Percentiles rank a stretch among this genome's conserved stretches.
Evolutionary conservation across 352 stramenopile genomes (phyloP).

Genomic region (Phytophthora sojae): DNA sequence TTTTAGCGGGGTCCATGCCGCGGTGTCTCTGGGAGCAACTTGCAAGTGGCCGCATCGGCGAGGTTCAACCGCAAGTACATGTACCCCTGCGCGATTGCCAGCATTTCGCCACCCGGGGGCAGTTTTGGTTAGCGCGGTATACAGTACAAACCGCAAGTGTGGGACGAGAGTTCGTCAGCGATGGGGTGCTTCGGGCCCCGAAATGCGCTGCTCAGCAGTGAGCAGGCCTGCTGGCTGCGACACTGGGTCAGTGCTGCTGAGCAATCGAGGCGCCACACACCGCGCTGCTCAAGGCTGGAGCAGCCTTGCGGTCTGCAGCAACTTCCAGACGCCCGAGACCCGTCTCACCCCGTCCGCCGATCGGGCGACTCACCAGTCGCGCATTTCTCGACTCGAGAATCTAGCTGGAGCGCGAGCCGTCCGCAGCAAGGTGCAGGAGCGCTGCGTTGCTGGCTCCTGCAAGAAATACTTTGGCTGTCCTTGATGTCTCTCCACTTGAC

Average conservation of each 20-base stretch:
- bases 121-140: too few relatives aligned
- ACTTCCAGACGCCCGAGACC: neutral
- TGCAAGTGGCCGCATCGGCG: neutral
- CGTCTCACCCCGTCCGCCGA: neutral
- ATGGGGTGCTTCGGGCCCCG: neutral
- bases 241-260: neutral
- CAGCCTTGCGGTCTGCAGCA: neutral
- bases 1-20: conserved; percentile 7
- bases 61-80: conserved; percentile 11
- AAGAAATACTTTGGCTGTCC: neutral
- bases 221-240: neutral
- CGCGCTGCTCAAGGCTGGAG: too few relatives aligned
- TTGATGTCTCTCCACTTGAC: neutral
- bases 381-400: neutral
- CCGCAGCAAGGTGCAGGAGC: neutral
- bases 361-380: neutral
- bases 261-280: neutral
- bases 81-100: neutral
- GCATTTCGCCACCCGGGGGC: neutral
- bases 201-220: neutral
- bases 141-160: neutral
- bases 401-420: neutral
- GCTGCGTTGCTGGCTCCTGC: neutral
- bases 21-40: neutral
- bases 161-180: conserved; percentile 8